These are phyloP conservation scores for Monascus purpureus DNA, from an alignment of 495 filamentous ascomycete species.

Conservation along the genomic window DNA sequence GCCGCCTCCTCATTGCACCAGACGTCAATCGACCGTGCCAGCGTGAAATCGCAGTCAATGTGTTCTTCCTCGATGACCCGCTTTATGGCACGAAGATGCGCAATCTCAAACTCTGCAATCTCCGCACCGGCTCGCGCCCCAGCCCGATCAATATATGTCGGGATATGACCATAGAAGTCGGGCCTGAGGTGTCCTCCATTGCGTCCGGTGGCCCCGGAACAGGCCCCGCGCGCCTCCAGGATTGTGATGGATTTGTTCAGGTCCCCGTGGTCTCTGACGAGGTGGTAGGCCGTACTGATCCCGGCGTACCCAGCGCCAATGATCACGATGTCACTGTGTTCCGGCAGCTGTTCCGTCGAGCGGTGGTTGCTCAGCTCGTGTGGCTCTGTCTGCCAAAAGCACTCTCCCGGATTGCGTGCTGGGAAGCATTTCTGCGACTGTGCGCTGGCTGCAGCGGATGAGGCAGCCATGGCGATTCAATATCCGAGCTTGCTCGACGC, in stretches of 20 bases:
- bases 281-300: conserved; percentile 43
- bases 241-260: conserved; percentile 14
- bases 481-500: no score
- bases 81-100: conserved; percentile 18
- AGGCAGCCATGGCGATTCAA: neutral
- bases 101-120: conserved; percentile 17
- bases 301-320: conserved; percentile 62
- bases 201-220: conserved; percentile 27
- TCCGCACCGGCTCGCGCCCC: conserved; percentile 11
- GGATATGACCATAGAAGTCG: conserved; percentile 18
- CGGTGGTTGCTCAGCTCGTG: conserved; percentile 39
- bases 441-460: neutral
- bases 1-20: conserved; percentile 19
- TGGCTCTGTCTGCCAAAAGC: conserved; percentile 50
- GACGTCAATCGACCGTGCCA: conserved; percentile 25
- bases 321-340: conserved; percentile 43
- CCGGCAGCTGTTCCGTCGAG: conserved; percentile 31
- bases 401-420: conserved; percentile 37
- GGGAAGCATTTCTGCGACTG: conserved; percentile 26
- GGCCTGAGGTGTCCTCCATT: conserved; percentile 24
- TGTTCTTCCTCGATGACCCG: conserved; percentile 19
- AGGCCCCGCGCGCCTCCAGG: conserved; percentile 22
- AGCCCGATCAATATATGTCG: conserved; percentile 13
- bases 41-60: conserved; percentile 28
- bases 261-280: conserved; percentile 24